Evolutionary conservation across 768 basidiomycete genomes (phyloP).

Genomic region (Kwoniella mangroviensis): DNA sequence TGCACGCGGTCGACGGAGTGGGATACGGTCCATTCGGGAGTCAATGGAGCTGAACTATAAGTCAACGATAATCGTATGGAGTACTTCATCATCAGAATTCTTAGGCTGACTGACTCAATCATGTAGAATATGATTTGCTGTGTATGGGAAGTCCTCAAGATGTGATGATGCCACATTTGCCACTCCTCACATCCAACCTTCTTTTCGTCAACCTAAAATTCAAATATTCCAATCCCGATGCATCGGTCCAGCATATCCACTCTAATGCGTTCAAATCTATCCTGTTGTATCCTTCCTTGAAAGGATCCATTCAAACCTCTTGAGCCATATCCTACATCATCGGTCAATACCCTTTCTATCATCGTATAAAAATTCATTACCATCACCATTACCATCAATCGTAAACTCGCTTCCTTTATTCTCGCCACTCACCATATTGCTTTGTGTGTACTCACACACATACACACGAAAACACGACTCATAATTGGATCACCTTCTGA

Average conservation of each 20-base stretch:
- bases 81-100: too few relatives aligned
- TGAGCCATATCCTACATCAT: background rate
- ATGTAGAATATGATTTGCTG: too few relatives aligned
- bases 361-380: background rate
- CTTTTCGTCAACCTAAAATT: background rate
- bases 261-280: too few relatives aligned
- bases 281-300: background rate
- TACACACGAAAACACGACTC: background rate
- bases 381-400: background rate
- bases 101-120: too few relatives aligned
- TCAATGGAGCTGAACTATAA: too few relatives aligned
- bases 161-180: background rate
- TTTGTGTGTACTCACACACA: background rate
- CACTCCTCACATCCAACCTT: background rate
- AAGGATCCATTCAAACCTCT: background rate
- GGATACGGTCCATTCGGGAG: too few relatives aligned
- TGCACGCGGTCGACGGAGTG: too few relatives aligned
- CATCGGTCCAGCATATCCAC: too few relatives aligned
- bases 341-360: background rate
- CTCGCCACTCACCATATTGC: background rate
- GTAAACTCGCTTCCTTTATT: background rate
- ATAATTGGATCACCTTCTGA: background rate
- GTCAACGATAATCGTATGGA: too few relatives aligned
- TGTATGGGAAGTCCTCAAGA: too few relatives aligned
- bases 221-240: background rate